Evolutionary conservation across 1,284 basidiomycete species (phyloP).

Genomic region (Trichosporon inkin): DNA sequence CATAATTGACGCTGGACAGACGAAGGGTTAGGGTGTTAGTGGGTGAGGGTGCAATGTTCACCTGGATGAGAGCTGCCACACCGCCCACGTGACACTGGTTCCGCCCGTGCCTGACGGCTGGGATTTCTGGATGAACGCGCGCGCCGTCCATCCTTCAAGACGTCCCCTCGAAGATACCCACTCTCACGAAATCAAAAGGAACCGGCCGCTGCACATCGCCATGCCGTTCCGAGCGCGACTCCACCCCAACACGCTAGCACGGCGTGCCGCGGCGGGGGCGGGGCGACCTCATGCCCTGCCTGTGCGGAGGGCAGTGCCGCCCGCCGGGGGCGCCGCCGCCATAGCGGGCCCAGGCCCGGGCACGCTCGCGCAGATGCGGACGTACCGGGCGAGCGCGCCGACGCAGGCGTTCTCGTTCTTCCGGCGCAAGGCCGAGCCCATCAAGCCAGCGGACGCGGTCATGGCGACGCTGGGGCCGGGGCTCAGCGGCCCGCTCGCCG

Average conservation of each 20-base stretch:
- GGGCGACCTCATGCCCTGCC: not conserved
- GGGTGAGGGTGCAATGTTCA: too few species aligned
- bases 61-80: too few species aligned
- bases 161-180: not conserved
- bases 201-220: not conserved
- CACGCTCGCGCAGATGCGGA: not conserved
- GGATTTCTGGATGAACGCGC: not conserved
- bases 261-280: conserved; percentile 15
- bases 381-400: not conserved
- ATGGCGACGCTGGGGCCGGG: conserved; percentile 2
- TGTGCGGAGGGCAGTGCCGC: not conserved
- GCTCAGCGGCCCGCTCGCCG: not conserved
- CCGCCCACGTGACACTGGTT: not conserved
- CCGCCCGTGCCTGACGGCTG: not conserved
- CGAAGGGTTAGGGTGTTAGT: too few species aligned
- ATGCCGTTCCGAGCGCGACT: conserved; percentile 34
- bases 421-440: not conserved
- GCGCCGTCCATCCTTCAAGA: not conserved
- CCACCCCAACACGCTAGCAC: conserved; percentile 21
- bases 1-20: too few species aligned
- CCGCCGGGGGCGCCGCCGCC: not conserved
- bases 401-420: not conserved
- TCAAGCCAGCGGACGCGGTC: conserved; percentile 3
- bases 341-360: not conserved
- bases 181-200: not conserved